Base-by-base conservation (phyloP, 192 early-diverging fungal species). In the Chytriomyces sp. region DNA sequence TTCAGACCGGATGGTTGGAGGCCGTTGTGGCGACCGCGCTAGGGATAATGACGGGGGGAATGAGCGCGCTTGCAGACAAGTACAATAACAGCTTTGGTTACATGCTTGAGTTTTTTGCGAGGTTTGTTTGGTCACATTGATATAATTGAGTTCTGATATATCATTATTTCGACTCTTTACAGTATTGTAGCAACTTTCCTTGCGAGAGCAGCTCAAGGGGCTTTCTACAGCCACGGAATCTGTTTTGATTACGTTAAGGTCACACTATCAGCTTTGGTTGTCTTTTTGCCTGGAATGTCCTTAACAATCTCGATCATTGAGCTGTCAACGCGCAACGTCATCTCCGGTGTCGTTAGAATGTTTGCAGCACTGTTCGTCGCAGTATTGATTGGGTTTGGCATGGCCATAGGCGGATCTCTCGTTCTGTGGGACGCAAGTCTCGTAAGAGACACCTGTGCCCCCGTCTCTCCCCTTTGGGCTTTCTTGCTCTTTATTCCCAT, bases 221-320 rank as follows among this genome's bases (percentile, higher is more conserved):
- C 58, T 22, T 39, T 49, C 14, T 8, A 22, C 30, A 5, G 3
- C 4, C 62, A 57, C n/a, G 64, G 63, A 6, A 25, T 41, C 34
- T 70, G 55, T 40, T 66, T 79, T 19, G 56, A 76, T 53, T 52
- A 63, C 31, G 40, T 75, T 40, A 37, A 58, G 5, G 74, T 82
- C 54, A 74, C 74, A 19, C 64, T 85, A 14, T 34, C 52, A 8
- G 66, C 71, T 4, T 12, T 85, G 7, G 78, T 74, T 4, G 64
- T 82, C 31, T 65, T 85, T 19, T 64, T 85, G 10, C 83, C 83
- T 22, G 95, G 95, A 10, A 82, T 95, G 53, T 79, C 86, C 6
- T 75, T 97, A 58, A 97, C 95, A 0, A 85, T 89, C 55, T 78
- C 89, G 17, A 90, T 98, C 57, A 93, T 94, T 77, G 95, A 97